Conservation (phyloP, 495 filamentous ascomycete species). For the Chaetomidium leptoderma region DNA sequence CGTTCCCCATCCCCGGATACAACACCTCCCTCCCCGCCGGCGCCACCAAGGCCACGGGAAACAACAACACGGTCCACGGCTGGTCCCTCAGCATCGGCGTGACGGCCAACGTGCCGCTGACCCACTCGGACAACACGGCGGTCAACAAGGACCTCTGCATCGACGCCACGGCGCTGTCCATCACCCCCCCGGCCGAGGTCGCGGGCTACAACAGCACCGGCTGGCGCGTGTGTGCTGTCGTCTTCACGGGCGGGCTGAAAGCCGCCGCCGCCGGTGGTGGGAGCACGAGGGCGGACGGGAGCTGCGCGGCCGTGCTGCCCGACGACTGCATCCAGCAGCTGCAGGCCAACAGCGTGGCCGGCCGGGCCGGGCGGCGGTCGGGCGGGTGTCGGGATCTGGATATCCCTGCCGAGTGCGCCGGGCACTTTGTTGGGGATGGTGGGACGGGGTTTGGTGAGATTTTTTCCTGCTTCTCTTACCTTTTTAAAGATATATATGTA, state of each 20-base stretch:
- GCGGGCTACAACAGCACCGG: neutral
- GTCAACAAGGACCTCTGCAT: conserved; percentile 8
- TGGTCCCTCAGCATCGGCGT: conserved; percentile 17
- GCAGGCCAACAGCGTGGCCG: conserved; percentile 17
- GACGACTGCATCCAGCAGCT: conserved; percentile 19
- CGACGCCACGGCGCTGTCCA: conserved; percentile 9
- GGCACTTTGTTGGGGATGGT: neutral
- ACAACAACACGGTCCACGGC: neutral
- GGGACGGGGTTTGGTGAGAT: conserved; percentile 20
- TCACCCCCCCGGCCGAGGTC: conserved; percentile 12
- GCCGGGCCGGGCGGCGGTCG: neutral
- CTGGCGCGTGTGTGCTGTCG: conserved; percentile 23
- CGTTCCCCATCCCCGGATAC: conserved; percentile 19
- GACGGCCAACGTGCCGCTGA: conserved; percentile 16
- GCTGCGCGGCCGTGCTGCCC: conserved; percentile 7
- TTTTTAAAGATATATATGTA: no score
- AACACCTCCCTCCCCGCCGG: conserved; percentile 21
- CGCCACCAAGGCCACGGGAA: neutral
- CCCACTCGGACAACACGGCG: neutral
- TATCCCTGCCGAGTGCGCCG: conserved; percentile 15
- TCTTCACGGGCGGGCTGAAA: conserved; percentile 19
- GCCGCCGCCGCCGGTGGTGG: neutral
- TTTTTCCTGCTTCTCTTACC: no score
- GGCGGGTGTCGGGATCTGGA: conserved; percentile 13
- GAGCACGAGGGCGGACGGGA: neutral